Base-by-base conservation (phyloP, 768 basidiomycete species). In the Mycena olivaceomarginata region DNA sequence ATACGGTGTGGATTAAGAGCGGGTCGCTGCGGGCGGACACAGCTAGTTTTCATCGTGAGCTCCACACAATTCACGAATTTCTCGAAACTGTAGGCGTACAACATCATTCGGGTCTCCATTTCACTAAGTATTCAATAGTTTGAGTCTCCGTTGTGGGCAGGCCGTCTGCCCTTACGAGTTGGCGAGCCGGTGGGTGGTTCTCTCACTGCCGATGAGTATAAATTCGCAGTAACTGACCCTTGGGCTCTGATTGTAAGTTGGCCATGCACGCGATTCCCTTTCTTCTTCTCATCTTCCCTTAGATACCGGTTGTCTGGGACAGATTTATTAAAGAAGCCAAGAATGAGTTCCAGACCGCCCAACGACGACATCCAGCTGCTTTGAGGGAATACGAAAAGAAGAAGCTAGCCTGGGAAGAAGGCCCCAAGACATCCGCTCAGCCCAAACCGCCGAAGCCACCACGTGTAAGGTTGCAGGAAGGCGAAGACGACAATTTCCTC, bases 241-340 rank as follows among this genome's bases (percentile, higher is more conserved):
- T 31, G 31, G 31, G 31, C 31, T 31, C 31, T 31, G 4, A 31
- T 31, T 31, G 31, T 31, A 31, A 31, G 31, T 31, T 31, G 31
- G 31, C 31, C 31, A 31, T 41, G 2, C 12, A 7, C 31, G 40
- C 22, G 5, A 12, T 43, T 12, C n/a, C 7, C 41, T 56, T 25
- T 46, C 51, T 10, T 15, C 43, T 25, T 53, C n/a, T 11, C 31
- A 53, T 48, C 68, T 37, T 62, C 31, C 31, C 31, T 16, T 16
- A 80, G 79, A 71, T 80, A 3, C 79, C 74, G 1, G 40, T 80
- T 1, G 63, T 80, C 7, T 80, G 79, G 79, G 79, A 80, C 4
- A 11, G 45, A 9, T 75, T 70, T 22, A 4, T 45, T 11, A 7
- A 10, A 2, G 67, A 74, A 4, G 66, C 65, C 3, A 3, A 51